A percentile compares a stretch with the other conserved stretches of the same genome.
These are phyloP conservation scores for Ceratocystis destructans DNA, from an alignment of 2,329 filamentous ascomycete species.

Conservation along the genomic window DNA sequence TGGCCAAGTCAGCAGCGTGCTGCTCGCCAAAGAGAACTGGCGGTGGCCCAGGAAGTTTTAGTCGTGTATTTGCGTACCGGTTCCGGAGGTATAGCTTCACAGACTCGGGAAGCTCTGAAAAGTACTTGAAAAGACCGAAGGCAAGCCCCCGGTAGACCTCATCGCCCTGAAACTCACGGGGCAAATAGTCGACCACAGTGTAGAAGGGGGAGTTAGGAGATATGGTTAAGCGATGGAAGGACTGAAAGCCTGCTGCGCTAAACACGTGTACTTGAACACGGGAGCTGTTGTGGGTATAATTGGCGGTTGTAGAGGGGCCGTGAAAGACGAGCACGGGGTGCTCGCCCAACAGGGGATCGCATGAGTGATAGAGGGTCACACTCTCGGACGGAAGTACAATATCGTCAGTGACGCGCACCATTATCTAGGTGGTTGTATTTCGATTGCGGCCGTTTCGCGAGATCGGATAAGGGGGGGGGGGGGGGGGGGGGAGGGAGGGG, in stretches of 20 bases:
- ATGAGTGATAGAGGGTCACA: slow-evolving; percentile 77
- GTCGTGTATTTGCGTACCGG: slow-evolving; percentile 37
- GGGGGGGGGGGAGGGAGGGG: neutral
- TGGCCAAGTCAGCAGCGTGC: slow-evolving; percentile 82
- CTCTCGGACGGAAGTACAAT: slow-evolving; percentile 67
- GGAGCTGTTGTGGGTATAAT: slow-evolving; percentile 75
- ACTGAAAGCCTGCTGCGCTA: slow-evolving; percentile 75
- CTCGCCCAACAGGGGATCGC: slow-evolving; percentile 69
- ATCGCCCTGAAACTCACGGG: slow-evolving; percentile 88
- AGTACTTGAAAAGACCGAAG: slow-evolving; percentile 90
- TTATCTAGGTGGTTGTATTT: slow-evolving; percentile 33
- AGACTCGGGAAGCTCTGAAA: slow-evolving; percentile 64
- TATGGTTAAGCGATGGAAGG: slow-evolving; percentile 80
- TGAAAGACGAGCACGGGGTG: slow-evolving; percentile 82
- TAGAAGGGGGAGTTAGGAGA: slow-evolving; percentile 89
- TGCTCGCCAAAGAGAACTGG: slow-evolving; percentile 72
- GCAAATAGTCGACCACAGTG: slow-evolving; percentile 74
- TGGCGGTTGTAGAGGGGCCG: slow-evolving; percentile 76
- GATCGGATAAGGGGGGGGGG: neutral
- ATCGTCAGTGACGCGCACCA: slow-evolving; percentile 72
- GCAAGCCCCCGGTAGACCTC: slow-evolving; percentile 83
- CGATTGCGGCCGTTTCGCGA: neutral
- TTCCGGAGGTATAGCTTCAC: slow-evolving; percentile 59
- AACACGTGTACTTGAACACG: slow-evolving; percentile 91
- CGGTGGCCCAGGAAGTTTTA: slow-evolving; percentile 47